phyloP scores from a whole-genome alignment of 495 filamentous ascomycete genomes.

The Aspergillus leporis region DNA sequence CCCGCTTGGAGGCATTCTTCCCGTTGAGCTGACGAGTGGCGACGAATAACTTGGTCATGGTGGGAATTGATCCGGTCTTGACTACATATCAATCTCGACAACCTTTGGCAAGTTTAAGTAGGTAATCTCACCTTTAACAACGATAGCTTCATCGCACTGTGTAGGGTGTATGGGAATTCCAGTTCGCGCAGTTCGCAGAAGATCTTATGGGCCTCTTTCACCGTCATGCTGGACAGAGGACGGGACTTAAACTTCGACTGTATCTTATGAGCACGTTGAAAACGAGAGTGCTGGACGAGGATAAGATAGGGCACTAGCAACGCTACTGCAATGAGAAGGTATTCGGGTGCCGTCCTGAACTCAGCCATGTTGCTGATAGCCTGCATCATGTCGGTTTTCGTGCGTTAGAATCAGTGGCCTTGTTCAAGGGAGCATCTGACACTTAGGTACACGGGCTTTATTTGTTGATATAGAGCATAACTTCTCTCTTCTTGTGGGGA shows the following conservation, averaged over 20 bases:
- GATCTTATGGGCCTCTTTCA: slow-evolving; percentile 28
- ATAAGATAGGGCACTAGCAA: neutral
- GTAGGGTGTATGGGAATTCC: slow-evolving; percentile 27
- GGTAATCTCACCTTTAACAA: slow-evolving; percentile 19
- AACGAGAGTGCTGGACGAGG: neutral
- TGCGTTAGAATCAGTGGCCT: neutral
- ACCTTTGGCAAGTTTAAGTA: no score
- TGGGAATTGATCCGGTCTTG: slow-evolving; percentile 40
- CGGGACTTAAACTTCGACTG: slow-evolving; percentile 3
- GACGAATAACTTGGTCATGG: slow-evolving; percentile 33
- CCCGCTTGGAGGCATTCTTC: slow-evolving; percentile 31
- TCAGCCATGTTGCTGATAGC: neutral
- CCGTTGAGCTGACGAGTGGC: slow-evolving; percentile 30
- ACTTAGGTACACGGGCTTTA: neutral
- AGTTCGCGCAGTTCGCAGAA: slow-evolving; percentile 24
- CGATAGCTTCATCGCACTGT: slow-evolving; percentile 17
- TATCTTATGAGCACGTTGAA: slow-evolving; percentile 3
- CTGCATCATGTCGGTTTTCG: neutral
- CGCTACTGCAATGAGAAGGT: neutral
- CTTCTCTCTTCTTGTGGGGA: neutral
- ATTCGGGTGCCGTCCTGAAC: neutral
- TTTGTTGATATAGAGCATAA: neutral
- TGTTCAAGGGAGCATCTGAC: neutral
- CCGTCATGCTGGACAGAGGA: slow-evolving; percentile 22
- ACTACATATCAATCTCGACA: neutral